These are phyloP conservation scores for Camellia oleifera DNA, from an alignment of 179 eudicot species.

Conservation along the genomic window DNA sequence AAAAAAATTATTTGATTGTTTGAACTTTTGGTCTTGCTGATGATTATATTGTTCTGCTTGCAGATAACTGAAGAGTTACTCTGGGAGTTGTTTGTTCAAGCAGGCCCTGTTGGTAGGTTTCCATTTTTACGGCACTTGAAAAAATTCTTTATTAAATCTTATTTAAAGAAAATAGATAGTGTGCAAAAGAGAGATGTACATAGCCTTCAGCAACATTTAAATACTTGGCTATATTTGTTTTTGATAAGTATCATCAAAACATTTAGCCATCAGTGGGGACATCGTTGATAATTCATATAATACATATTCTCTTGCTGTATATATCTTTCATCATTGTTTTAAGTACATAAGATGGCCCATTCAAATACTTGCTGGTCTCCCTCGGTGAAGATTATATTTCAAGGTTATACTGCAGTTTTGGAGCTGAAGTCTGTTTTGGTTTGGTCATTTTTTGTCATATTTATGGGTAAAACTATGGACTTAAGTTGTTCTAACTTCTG, in stretches of 20 bases:
- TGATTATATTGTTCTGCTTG: conserved; percentile 17
- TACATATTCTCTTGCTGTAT: neutral
- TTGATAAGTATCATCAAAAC: too few relatives aligned
- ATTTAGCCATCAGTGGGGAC: neutral
- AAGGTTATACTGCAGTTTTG: too few relatives aligned
- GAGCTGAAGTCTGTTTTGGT: too few relatives aligned
- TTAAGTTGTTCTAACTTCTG: too few relatives aligned
- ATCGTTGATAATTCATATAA: neutral
- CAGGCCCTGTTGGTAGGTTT: conserved; percentile 86
- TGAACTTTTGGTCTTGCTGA: conserved; percentile 2
- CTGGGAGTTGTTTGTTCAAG: conserved; percentile 64
- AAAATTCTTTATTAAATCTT: neutral
- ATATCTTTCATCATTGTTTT: neutral
- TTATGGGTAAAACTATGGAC: too few relatives aligned
- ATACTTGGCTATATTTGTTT: too few relatives aligned
- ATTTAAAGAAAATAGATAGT: too few relatives aligned
- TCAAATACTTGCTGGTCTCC: neutral
- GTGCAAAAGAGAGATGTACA: too few relatives aligned
- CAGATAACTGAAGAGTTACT: conserved; percentile 51
- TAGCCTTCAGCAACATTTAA: too few relatives aligned
- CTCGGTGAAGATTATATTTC: too few relatives aligned
- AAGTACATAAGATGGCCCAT: neutral
- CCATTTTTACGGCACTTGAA: neutral
- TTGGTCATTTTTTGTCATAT: too few relatives aligned
- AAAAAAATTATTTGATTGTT: neutral